Conservation (phyloP, 139 green algal genomes). For the Chlamydomonas applanata region DNA sequence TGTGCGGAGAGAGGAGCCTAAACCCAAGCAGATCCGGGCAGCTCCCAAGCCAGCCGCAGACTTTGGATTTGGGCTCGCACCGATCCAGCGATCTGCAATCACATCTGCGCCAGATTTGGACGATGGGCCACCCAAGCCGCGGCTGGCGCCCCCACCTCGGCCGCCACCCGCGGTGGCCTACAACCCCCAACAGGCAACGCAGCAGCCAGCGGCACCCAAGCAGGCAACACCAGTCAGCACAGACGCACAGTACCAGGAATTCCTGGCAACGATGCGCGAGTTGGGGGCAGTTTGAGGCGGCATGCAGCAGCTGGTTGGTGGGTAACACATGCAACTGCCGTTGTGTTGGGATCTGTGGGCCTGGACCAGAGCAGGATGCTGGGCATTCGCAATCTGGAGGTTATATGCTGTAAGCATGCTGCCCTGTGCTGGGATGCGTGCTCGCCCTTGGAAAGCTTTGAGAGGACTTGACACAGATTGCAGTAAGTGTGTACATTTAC, state of each 20-base stretch:
- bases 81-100: constrained; percentile 26
- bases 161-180: background rate
- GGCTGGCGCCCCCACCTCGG: background rate
- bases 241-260: constrained; percentile 59
- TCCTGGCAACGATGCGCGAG: constrained; percentile 56
- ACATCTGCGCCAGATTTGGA: constrained; percentile 12
- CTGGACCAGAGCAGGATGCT: too few relatives aligned
- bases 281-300: background rate
- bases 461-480: too few relatives aligned
- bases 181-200: background rate
- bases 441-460: too few relatives aligned
- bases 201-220: constrained; percentile 9
- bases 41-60: background rate
- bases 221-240: constrained; percentile 16
- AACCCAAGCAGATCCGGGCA: constrained; percentile 11
- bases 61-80: constrained; percentile 57
- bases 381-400: too few relatives aligned
- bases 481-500: too few relatives aligned
- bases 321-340: too few relatives aligned
- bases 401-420: too few relatives aligned
- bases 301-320: background rate
- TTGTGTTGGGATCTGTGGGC: too few relatives aligned
- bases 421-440: too few relatives aligned
- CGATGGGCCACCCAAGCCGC: background rate
- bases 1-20: constrained; percentile 49